These are phyloP conservation scores for Candida hispaniensis DNA, from an alignment of 805 yeast species.

Conservation along the genomic window DNA sequence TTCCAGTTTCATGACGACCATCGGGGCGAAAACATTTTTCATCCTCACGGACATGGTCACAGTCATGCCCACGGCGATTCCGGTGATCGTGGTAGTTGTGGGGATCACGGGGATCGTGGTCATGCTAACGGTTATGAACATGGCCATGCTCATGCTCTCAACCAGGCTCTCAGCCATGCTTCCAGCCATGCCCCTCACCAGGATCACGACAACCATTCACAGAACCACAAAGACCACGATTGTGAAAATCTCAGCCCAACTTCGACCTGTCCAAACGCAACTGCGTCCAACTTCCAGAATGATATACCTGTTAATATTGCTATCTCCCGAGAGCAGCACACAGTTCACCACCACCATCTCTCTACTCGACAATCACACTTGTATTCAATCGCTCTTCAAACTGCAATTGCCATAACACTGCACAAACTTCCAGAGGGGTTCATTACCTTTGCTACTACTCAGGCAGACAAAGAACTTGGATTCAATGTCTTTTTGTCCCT, in stretches of 20 bases:
- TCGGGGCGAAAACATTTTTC: constrained; percentile 17
- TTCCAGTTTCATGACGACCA: constrained; percentile 19
- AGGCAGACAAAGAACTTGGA: constrained; percentile 59
- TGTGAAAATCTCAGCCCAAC: too few relatives aligned
- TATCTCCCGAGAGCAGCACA: constrained; percentile 30
- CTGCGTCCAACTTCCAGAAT: constrained; percentile 22
- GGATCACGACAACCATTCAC: constrained; percentile 17
- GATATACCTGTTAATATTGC: too few relatives aligned
- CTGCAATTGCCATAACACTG: constrained; percentile 72
- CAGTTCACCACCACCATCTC: constrained; percentile 62
- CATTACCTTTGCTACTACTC: constrained; percentile 68
- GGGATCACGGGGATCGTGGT: too few relatives aligned
- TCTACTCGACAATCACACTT: constrained; percentile 67
- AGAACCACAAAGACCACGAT: too few relatives aligned
- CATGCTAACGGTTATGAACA: constrained; percentile 17
- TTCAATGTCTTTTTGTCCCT: constrained; percentile 72
- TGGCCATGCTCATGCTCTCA: constrained; percentile 16
- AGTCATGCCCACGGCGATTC: constrained; percentile 7
- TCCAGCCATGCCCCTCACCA: too few relatives aligned
- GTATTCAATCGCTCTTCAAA: constrained; percentile 82
- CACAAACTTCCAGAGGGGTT: constrained; percentile 96
- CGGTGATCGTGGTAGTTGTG: too few relatives aligned
- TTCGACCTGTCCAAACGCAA: too few relatives aligned
- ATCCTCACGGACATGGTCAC: constrained; percentile 19
- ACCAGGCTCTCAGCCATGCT: too few relatives aligned